Conservation (phyloP, 768 basidiomycete genomes). For the Lentinula guzmanii region DNA sequence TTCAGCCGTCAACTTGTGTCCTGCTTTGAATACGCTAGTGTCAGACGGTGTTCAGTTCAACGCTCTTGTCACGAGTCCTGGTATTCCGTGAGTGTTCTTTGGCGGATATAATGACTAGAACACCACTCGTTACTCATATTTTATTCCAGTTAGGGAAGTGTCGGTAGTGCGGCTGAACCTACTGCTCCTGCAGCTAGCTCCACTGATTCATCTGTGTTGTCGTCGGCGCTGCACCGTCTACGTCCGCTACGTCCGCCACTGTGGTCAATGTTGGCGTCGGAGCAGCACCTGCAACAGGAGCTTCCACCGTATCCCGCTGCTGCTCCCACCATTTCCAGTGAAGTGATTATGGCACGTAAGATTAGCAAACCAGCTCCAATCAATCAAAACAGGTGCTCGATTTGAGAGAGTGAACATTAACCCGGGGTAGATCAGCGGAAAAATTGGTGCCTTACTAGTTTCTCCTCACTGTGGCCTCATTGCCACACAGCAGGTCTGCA, state of each 20-base stretch:
- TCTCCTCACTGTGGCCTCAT: too few relatives aligned
- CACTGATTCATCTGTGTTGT: background rate
- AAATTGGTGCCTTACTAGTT: too few relatives aligned
- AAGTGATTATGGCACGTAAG: background rate
- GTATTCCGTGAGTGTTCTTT: too few relatives aligned
- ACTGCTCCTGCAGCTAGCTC: background rate
- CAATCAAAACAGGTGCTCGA: too few relatives aligned
- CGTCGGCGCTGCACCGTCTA: background rate
- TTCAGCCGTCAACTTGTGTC: slow-evolving; percentile 35
- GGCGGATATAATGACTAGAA: too few relatives aligned
- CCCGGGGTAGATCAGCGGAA: too few relatives aligned
- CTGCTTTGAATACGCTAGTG: slow-evolving; percentile 41
- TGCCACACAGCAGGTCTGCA: too few relatives aligned
- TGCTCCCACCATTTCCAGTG: slow-evolving; percentile 12
- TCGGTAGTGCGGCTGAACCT: background rate
- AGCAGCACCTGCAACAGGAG: slow-evolving; percentile 9
- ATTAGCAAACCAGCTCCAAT: background rate
- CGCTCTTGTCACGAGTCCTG: slow-evolving; percentile 28
- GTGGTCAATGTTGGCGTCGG: background rate
- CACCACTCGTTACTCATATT: background rate
- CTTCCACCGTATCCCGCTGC: slow-evolving; percentile 10
- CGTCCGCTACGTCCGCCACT: background rate
- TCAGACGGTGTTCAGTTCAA: slow-evolving; percentile 42
- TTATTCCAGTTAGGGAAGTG: background rate
- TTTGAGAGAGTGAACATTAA: too few relatives aligned